phyloP scores from a whole-genome alignment of 78 protist genomes.

The Polysphondylium violaceum region DNA sequence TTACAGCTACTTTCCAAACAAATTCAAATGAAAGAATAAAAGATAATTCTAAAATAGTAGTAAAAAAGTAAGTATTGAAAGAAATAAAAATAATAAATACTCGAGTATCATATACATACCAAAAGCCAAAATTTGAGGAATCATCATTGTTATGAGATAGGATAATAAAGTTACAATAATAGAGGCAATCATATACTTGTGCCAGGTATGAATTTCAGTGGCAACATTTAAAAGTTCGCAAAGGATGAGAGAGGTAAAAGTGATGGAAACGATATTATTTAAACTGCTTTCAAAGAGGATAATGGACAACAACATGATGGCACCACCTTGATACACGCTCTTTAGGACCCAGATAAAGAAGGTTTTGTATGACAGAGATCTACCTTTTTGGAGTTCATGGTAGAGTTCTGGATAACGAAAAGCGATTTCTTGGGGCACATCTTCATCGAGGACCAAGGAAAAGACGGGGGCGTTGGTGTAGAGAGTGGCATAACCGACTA shows the following conservation, averaged over 20 bases:
- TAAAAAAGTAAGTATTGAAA: background rate
- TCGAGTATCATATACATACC: conserved; percentile 21
- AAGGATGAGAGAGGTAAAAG: conserved; percentile 97
- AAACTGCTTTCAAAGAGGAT: conserved; percentile 88
- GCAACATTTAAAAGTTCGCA: conserved; percentile 96
- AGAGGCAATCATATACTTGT: conserved; percentile 76
- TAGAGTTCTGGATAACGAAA: conserved; percentile 96
- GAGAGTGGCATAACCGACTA: conserved; percentile 94
- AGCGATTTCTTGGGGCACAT: conserved; percentile 85
- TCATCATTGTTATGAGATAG: conserved; percentile 81
- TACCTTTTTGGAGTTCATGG: conserved; percentile 94
- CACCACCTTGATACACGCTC: conserved; percentile 95
- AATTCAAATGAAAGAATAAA: conserved; percentile 86
- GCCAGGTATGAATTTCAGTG: conserved; percentile 91
- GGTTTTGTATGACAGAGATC: conserved; percentile 91
- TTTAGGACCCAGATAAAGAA: conserved; percentile 93
- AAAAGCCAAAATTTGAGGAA: conserved; percentile 85
- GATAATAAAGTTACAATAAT: conserved; percentile 68
- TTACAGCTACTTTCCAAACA: conserved; percentile 85
- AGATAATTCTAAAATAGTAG: conserved; percentile 44
- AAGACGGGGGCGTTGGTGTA: conserved; percentile 98
- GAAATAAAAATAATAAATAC: background rate
- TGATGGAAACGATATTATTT: conserved; percentile 92
- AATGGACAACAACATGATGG: conserved; percentile 94
- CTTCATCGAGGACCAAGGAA: conserved; percentile 94